Base-by-base conservation (phyloP, 371 early-diverging fungal genomes). In the Mitosporidium daphniae region DNA sequence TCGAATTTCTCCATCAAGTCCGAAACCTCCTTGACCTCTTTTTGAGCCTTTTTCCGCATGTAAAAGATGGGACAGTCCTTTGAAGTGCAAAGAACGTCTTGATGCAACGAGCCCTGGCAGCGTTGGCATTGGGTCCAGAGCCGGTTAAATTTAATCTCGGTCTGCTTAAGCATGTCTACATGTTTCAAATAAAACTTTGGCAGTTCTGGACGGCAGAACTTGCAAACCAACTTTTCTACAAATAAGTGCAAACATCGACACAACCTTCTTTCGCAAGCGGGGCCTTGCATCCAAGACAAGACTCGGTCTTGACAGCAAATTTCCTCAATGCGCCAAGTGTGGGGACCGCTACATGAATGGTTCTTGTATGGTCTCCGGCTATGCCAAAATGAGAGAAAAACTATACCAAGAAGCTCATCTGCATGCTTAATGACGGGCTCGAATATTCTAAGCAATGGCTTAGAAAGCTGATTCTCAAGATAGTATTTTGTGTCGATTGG, bases 101-200 rank as follows among this genome's bases (percentile, higher is more conserved):
- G 77, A 42, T 80, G 74, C 26, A 91, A 38, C 30, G 70, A 66
- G 15, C 91, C 84, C 45, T 91, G 89, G 43, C 97, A 95, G 18
- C 91, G 57, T 42, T 95, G 97, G 37, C 99, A 99, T 42, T 97
- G 89, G 8, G 86, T 73, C 94, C 97, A 91, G 21, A 94, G 56
- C 8, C 78, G 47, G 12, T 78, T 53, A 41, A 58, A 91, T 18
- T 57, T 53, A 4, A 53, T 48, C 40, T 82, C 74, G 2, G 63
- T 50, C 19, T 59, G 55, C 22, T 62, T 69, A 17, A 71, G 22
- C 19, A 37, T 27, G 29, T 25, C 31, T 51, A 33, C 44, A 30
- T 74, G 56, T 29, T 55, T 56, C 21, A 51, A 40, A 33, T 78
- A 72, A 17, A 84, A 39, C 39, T 67, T 68, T 3, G 59, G 56